Percentiles rank a stretch among this genome's conserved stretches.
Conservation (phyloP, 208 protist species). For the Angomonas ambiguus region DNA sequence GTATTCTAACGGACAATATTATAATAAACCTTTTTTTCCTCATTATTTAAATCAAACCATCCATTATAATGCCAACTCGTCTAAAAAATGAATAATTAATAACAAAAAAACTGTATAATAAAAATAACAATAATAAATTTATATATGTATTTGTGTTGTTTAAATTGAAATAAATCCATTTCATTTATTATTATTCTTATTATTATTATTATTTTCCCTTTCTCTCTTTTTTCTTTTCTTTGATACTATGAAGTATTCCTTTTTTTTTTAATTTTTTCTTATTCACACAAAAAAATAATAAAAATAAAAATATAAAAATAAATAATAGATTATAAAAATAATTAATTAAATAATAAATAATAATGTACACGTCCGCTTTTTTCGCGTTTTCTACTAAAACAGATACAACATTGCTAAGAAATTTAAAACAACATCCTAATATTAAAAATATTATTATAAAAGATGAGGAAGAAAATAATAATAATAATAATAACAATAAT, state of each 20-base stretch:
- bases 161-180: neutral
- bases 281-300: neutral
- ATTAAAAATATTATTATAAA: constrained; percentile 2
- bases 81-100: neutral
- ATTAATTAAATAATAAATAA: too few species aligned
- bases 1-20: neutral
- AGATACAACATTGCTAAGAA: neutral
- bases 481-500: constrained; percentile 1
- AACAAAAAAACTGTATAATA: too few species aligned
- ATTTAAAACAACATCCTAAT: neutral
- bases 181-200: neutral
- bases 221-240: constrained; percentile 1
- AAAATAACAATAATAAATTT: constrained; percentile 4
- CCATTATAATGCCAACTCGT: too few species aligned
- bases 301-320: constrained; percentile 2
- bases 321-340: too few species aligned
- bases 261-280: constrained; percentile 13
- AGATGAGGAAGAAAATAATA: too few species aligned
- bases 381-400: constrained; percentile 4
- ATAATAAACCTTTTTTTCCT: neutral
- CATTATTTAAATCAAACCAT: too few species aligned
- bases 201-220: too few species aligned
- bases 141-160: neutral
- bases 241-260: constrained; percentile 6
- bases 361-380: constrained; percentile 13